Percentiles rank a stretch among this genome's conserved stretches.
These are phyloP conservation scores for Chlorociboria aeruginascens DNA, from an alignment of 495 filamentous ascomycete species.

Conservation along the genomic window DNA sequence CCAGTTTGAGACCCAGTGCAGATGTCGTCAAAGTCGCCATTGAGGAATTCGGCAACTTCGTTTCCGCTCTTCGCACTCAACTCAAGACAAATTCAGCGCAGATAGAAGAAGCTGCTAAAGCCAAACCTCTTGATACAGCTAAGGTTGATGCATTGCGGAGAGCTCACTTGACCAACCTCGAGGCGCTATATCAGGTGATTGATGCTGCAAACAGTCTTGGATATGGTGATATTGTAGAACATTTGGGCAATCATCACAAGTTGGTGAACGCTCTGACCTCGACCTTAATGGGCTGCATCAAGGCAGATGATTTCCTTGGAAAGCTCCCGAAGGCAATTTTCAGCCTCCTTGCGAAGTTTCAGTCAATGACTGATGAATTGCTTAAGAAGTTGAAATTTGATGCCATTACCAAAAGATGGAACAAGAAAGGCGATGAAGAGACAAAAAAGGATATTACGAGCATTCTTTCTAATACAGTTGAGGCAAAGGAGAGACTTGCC, in stretches of 20 bases:
- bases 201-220: constrained; percentile 41
- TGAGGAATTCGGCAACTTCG: constrained; percentile 19
- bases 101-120: constrained; percentile 6
- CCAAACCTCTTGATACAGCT: neutral
- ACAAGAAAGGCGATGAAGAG: constrained; percentile 53
- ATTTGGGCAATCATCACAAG: constrained; percentile 30
- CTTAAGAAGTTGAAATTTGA: constrained; percentile 57
- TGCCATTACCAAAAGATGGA: constrained; percentile 47
- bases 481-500: constrained; percentile 32
- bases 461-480: constrained; percentile 35
- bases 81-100: constrained; percentile 18
- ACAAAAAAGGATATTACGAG: constrained; percentile 33
- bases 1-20: constrained; percentile 9
- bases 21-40: constrained; percentile 17
- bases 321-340: constrained; percentile 51
- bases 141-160: constrained; percentile 15
- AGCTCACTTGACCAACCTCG: constrained; percentile 7
- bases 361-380: constrained; percentile 48
- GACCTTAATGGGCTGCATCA: constrained; percentile 53
- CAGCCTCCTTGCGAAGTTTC: constrained; percentile 50
- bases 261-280: constrained; percentile 42
- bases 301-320: constrained; percentile 52
- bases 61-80: constrained; percentile 17
- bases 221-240: constrained; percentile 52
- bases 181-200: constrained; percentile 17